Evolutionary conservation across 2,329 filamentous ascomycete genomes (phyloP).

Genomic region (Epichloe hybrida): DNA sequence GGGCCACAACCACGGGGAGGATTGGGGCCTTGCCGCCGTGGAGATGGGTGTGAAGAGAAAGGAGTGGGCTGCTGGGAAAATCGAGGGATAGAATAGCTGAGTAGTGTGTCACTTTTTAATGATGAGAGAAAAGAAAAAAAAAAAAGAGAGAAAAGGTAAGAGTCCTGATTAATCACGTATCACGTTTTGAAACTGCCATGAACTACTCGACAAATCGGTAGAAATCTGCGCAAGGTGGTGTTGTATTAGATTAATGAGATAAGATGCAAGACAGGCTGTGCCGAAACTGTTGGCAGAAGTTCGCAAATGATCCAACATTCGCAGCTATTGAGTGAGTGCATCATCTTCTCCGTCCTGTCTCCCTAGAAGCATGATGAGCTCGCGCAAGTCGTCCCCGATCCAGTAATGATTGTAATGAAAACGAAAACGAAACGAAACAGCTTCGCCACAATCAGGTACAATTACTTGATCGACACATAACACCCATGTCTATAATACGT

Average conservation of each 20-base stretch:
- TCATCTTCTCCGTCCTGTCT: not conserved
- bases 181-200: not conserved
- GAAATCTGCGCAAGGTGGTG: too few species aligned
- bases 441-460: not conserved
- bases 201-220: too few species aligned
- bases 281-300: not conserved
- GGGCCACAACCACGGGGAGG: constrained; percentile 87
- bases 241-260: not conserved
- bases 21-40: constrained; percentile 90
- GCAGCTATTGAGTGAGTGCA: not conserved
- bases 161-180: not conserved
- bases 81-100: constrained; percentile 24
- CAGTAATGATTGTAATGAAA: not conserved
- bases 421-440: not conserved
- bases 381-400: not conserved
- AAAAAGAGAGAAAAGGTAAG: not conserved
- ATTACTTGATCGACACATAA: constrained; percentile 1
- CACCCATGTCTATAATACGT: constrained; percentile 4
- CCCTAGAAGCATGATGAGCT: not conserved
- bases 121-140: not conserved
- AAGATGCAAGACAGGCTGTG: not conserved
- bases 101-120: too few species aligned
- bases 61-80: constrained; percentile 63
- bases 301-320: not conserved
- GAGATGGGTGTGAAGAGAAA: constrained; percentile 83